Percentiles rank a stretch among this genome's conserved stretches.
Conservation (phyloP, 305 asterid species). For the Fraxinus paxiana region DNA sequence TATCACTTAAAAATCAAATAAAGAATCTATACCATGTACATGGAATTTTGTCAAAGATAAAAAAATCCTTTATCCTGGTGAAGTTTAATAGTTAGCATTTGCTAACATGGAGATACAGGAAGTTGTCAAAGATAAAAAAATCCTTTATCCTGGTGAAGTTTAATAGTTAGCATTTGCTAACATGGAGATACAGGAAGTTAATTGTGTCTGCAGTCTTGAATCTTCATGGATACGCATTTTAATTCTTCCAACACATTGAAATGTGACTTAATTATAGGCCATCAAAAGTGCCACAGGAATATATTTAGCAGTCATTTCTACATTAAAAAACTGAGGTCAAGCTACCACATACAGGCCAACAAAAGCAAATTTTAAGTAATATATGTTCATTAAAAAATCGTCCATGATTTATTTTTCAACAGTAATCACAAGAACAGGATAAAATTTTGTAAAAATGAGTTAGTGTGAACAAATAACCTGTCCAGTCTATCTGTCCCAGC, state of each 20-base stretch:
- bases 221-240: neutral
- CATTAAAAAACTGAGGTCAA: slow-evolving; percentile 3
- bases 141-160: neutral
- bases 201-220: neutral
- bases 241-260: neutral
- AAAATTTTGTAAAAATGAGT: neutral
- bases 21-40: neutral
- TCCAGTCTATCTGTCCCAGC: slow-evolving; percentile 97
- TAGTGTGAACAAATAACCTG: slow-evolving; percentile 46
- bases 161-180: slow-evolving; percentile 3
- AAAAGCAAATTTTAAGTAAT: neutral
- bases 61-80: neutral
- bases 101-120: neutral
- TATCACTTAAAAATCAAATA: neutral
- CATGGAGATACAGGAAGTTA: neutral
- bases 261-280: neutral
- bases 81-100: neutral
- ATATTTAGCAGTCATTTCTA: slow-evolving; percentile 7
- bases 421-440: neutral
- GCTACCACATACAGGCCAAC: neutral
- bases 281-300: neutral
- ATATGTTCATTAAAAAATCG: neutral
- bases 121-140: neutral
- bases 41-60: neutral
- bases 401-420: neutral